Evolutionary conservation across 331 rosid genomes (phyloP), one percentile per base, ranked within the genome.

Genomic region (Quercus lobata): DNA sequence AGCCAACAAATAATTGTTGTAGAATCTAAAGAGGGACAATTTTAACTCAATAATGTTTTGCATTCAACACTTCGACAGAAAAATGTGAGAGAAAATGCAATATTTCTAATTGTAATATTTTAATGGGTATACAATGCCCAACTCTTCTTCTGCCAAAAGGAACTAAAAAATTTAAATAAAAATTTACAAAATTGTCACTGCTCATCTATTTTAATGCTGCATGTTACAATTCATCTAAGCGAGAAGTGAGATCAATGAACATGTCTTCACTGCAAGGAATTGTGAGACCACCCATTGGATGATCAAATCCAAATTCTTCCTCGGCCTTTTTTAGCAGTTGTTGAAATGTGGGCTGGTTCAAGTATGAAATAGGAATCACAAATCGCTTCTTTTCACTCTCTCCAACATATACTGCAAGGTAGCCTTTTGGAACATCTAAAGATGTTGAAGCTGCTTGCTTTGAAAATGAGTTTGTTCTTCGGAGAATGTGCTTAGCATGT

Each of bases 221-320:
- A n/a, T 32, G 34, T 77, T 18, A 63, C 54, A 52, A 8, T 44
- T 44, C 41, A 46, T 65, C 75, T 71, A 87, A 63, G 32, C 56
- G 41, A 54, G 87, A 80, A 54, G 83, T 79, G 72, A 85, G 74
- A 69, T 76, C 58, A 56, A 84, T 34, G 83, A 87, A 91, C 68
- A 68, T 57, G 16, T 89, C 86, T 83, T 88, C 84, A 17, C 78
- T 80, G 81, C 91, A 90, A 16, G 92, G 92, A 65, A 90, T 83
- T 25, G 85, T 82, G 55, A 88, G 86, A 69, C 89, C 92, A 17
- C 95, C 92, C 90, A 82, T 88, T 27, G 89, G 91, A 81, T 90
- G 83, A 70, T 78, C 56, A 76, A 76, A 90, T 25, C 91, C 87
- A 24, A 86, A 88, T 77, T 88, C 91, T 76, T 89, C 85, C 75